Percentiles rank a stretch among this genome's conserved stretches.
These are phyloP conservation scores for Ogataea nonfermentans DNA, from an alignment of 805 yeast genomes.

Conservation along the genomic window DNA sequence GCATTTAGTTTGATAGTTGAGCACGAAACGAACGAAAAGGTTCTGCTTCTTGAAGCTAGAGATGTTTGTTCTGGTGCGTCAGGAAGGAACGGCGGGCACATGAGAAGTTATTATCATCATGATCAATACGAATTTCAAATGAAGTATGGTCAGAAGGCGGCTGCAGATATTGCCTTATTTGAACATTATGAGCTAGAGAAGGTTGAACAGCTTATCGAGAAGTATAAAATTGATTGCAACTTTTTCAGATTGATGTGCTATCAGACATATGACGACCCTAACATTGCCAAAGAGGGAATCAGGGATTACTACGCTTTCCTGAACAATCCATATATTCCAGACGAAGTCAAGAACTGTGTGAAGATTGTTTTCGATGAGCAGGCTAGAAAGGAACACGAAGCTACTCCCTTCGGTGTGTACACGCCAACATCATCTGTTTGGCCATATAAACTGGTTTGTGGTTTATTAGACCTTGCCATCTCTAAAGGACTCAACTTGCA, in stretches of 20 bases:
- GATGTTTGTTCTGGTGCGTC: slow-evolving; percentile 42
- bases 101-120: slow-evolving; percentile 35
- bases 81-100: slow-evolving; percentile 49
- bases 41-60: slow-evolving; percentile 23
- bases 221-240: slow-evolving; percentile 39
- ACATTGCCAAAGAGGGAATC: slow-evolving; percentile 11
- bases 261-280: slow-evolving; percentile 32
- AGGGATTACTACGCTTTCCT: slow-evolving; percentile 25
- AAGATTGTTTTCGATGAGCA: slow-evolving; percentile 34
- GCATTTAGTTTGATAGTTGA: slow-evolving; percentile 38
- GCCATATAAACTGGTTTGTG: slow-evolving; percentile 43
- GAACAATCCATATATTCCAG: slow-evolving; percentile 31
- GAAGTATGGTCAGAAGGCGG: slow-evolving; percentile 27
- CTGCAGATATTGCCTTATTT: slow-evolving; percentile 37
- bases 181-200: slow-evolving; percentile 36
- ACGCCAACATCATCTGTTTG: slow-evolving; percentile 45
- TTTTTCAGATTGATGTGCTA: slow-evolving; percentile 35
- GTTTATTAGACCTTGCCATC: slow-evolving; percentile 34
- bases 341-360: slow-evolving; percentile 27
- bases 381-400: slow-evolving; percentile 30
- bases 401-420: slow-evolving; percentile 32
- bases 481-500: slow-evolving; percentile 40
- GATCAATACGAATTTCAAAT: slow-evolving; percentile 16
- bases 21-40: slow-evolving; percentile 20
- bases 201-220: slow-evolving; percentile 34